A percentile compares a stretch with the other conserved stretches of the same genome.
phyloP scores from a whole-genome alignment of 805 yeast species.

The Candida nanaspora region DNA sequence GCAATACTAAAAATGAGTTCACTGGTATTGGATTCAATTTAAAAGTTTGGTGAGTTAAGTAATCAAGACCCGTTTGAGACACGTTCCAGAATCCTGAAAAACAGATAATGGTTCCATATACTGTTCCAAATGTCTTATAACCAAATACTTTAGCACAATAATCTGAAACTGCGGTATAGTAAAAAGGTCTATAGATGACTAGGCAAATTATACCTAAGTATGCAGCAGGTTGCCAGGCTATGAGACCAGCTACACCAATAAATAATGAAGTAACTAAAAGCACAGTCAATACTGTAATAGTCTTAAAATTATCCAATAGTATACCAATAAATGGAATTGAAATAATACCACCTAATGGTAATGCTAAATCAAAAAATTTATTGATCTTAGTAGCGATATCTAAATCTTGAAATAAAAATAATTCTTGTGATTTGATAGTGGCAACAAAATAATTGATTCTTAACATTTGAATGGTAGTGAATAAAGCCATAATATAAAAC shows the following conservation, averaged over 20 bases:
- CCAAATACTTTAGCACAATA: conserved; percentile 92
- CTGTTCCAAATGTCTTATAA: conserved; percentile 82
- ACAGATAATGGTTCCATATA: conserved; percentile 81
- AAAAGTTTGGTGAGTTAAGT: conserved; percentile 59
- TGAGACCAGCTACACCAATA: conserved; percentile 68
- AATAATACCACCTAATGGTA: conserved; percentile 82
- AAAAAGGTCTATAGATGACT: conserved; percentile 85
- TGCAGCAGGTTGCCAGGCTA: conserved; percentile 43
- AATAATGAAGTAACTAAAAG: conserved; percentile 47
- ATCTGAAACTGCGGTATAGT: conserved; percentile 88
- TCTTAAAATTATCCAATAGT: conserved; percentile 65
- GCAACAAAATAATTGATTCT: conserved; percentile 92
- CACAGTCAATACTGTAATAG: conserved; percentile 47
- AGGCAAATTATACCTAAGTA: conserved; percentile 61
- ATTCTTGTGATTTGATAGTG: conserved; percentile 77
- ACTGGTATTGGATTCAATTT: conserved; percentile 76
- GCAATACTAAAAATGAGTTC: conserved; percentile 45
- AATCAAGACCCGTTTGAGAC: conserved; percentile 63
- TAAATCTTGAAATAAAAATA: conserved; percentile 50
- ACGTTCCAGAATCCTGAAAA: conserved; percentile 77
- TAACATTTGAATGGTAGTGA: conserved; percentile 84
- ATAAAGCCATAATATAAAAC: conserved; percentile 70
- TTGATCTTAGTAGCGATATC: conserved; percentile 51
- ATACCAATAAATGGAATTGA: conserved; percentile 86
- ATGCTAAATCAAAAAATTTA: conserved; percentile 73